Conservation (phyloP, 2,329 filamentous ascomycete species). For the Talaromyces sp. region DNA sequence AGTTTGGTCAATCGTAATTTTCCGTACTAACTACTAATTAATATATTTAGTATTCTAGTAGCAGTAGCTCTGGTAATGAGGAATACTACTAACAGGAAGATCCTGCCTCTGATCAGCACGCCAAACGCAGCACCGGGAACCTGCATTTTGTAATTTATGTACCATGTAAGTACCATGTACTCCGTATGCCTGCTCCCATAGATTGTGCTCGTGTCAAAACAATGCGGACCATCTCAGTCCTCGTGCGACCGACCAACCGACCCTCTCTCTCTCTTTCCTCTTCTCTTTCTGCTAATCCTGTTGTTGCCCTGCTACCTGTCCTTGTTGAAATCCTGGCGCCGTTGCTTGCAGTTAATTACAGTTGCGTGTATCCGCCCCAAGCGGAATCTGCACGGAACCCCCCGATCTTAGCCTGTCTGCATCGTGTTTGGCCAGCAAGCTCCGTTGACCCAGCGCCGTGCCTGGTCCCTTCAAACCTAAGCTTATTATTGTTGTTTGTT, state of each 20-base stretch:
- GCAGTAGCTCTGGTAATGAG: too few species aligned
- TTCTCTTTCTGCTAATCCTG: neutral
- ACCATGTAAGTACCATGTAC: neutral
- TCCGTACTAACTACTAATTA: neutral
- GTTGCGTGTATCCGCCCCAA: constrained; percentile 1
- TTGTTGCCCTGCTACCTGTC: neutral
- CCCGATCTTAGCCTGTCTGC: constrained; percentile 2
- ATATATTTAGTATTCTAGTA: neutral
- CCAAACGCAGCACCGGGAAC: neutral
- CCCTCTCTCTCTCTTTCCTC: neutral
- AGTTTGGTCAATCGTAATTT: neutral
- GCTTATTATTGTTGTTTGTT: constrained; percentile 6
- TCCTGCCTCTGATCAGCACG: neutral
- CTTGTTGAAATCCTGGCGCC: neutral
- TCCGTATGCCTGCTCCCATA: neutral
- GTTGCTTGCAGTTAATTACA: neutral
- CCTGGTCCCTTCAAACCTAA: neutral
- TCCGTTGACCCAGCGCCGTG: neutral
- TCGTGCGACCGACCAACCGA: neutral
- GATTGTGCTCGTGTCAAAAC: neutral
- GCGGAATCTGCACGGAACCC: constrained; percentile 10
- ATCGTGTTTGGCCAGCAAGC: neutral
- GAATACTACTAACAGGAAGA: neutral
- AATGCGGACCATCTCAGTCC: neutral
- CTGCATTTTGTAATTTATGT: neutral